Conservation (phyloP, 2,329 filamentous ascomycete genomes). For the Bipolaris zeicola region DNA sequence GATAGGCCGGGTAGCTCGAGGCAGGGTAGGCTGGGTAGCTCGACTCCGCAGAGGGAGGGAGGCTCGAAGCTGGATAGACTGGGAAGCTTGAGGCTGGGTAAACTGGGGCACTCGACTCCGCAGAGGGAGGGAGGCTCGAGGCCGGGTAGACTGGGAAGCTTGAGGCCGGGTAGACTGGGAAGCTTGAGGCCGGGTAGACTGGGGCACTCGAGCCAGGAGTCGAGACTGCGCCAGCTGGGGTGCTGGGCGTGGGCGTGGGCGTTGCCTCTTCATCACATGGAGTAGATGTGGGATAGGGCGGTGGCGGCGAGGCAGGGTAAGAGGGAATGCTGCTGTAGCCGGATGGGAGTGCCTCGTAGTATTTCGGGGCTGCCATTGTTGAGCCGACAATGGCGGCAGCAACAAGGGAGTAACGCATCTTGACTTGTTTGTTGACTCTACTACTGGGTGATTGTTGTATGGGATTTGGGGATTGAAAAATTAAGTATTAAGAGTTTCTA, state of each 20-base stretch:
- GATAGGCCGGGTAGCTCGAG: slow-evolving; percentile 31
- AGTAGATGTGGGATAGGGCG: not conserved
- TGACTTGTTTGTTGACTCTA: slow-evolving; percentile 19
- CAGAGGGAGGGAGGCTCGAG: slow-evolving; percentile 7
- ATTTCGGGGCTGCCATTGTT: slow-evolving; percentile 35
- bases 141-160: slow-evolving; percentile 1
- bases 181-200: not conserved
- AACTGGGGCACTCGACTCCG: not conserved
- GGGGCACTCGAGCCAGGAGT: not conserved
- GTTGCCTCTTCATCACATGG: not conserved
- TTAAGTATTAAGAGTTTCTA: slow-evolving; percentile 35
- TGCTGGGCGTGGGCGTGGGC: not conserved
- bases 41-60: not conserved
- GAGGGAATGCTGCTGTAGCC: not conserved
- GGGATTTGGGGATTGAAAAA: slow-evolving; percentile 14
- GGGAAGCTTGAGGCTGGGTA: not conserved
- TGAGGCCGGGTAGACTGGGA: slow-evolving; percentile 6
- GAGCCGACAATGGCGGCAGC: slow-evolving; percentile 40
- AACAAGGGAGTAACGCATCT: slow-evolving; percentile 43
- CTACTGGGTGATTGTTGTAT: slow-evolving; percentile 3
- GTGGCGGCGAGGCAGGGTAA: not conserved
- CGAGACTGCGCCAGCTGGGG: not conserved
- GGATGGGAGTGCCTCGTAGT: slow-evolving; percentile 13
- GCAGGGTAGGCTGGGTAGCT: slow-evolving; percentile 11
- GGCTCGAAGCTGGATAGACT: not conserved